Base-by-base conservation (phyloP, 108 stramenopile species). In the Nannochloropsis gaditana region DNA sequence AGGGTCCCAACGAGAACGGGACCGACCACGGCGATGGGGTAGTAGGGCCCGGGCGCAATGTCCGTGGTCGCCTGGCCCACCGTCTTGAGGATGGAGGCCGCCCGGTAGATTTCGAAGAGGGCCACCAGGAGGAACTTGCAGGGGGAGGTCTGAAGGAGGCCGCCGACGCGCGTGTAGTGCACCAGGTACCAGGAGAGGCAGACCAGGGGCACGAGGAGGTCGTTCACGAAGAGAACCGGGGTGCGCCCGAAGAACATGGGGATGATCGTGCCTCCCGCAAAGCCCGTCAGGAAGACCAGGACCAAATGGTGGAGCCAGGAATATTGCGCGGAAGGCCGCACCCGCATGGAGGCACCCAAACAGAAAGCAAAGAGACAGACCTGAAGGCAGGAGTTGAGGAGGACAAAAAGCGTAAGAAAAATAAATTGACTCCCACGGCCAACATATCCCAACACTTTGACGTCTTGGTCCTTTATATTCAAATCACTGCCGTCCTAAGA, bases 261-360 rank as follows among this genome's bases (percentile, higher is more conserved):
- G 45, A 89, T 89, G 9, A 89, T 21, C 80, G 86, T 90, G 44
- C 90, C 90, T 9, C 90, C 90, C 8, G 89, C 90, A 45, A 89
- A 90, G 41, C 42, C 86, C 83, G 86, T 47, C 42, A 90, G 41
- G 88, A 86, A 88, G 43, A 85, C 84, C 45, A 90, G 81, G 11
- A 90, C 86, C 11, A 90, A 84, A 4, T 84, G 85, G 86, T 89
- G 86, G 45, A 88, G 88, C 90, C 90, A 90, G 83, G 86, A 90
- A n/a, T 73, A n/a, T 73, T 73, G 59, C 19, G 59, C 59, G 4
- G 59, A 73, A n/a, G 84, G 59, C 59, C 59, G 59, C 19, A 73
- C 59, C n/a, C 59, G 59, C 59, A 73, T 73, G 59, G 59, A 73
- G 59, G 59, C 59, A 6, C 59, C 59, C 19, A 73, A n/a, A n/a